A percentile compares a stretch with the other conserved stretches of the same genome.
These are phyloP conservation scores for Suhomyces tanzawaensis DNA, from an alignment of 805 yeast species.

Conservation along the genomic window DNA sequence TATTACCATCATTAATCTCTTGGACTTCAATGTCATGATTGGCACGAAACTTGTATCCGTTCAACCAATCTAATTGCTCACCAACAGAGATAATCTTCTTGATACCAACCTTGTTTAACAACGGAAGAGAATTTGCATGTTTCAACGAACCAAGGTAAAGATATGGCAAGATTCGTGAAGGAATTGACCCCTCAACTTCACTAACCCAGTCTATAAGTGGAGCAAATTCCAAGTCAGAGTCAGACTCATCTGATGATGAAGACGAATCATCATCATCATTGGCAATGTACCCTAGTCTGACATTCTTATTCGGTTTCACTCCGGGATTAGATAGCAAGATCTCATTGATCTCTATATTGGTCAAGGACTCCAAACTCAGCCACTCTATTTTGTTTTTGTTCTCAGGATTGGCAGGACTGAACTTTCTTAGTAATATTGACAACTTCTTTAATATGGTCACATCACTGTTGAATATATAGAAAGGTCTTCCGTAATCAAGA, in stretches of 20 bases:
- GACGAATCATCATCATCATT: constrained; percentile 18
- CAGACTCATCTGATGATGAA: constrained; percentile 12
- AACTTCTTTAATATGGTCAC: constrained; percentile 61
- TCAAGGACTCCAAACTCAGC: constrained; percentile 29
- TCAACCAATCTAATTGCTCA: constrained; percentile 67
- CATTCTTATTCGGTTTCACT: constrained; percentile 9
- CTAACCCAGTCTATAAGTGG: constrained; percentile 31
- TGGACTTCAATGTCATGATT: constrained; percentile 22
- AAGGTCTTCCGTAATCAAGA: constrained; percentile 65
- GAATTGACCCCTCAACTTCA: constrained; percentile 64
- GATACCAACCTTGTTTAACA: constrained; percentile 66
- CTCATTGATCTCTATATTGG: constrained; percentile 33
- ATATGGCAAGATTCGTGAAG: constrained; percentile 80
- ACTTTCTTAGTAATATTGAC: constrained; percentile 57
- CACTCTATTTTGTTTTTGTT: constrained; percentile 19
- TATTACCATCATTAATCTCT: constrained; percentile 27
- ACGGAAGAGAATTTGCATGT: constrained; percentile 72
- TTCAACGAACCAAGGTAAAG: constrained; percentile 78
- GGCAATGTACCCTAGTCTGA: constrained; percentile 28
- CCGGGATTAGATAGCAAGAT: constrained; percentile 20
- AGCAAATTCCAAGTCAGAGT: constrained; percentile 9
- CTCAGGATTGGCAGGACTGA: constrained; percentile 47
- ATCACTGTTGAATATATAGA: constrained; percentile 79
- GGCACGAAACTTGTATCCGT: constrained; percentile 27
- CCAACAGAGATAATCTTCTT: constrained; percentile 82